Evolutionary conservation across 208 protist species (phyloP).

Genomic region (Trypanosoma caninum): DNA sequence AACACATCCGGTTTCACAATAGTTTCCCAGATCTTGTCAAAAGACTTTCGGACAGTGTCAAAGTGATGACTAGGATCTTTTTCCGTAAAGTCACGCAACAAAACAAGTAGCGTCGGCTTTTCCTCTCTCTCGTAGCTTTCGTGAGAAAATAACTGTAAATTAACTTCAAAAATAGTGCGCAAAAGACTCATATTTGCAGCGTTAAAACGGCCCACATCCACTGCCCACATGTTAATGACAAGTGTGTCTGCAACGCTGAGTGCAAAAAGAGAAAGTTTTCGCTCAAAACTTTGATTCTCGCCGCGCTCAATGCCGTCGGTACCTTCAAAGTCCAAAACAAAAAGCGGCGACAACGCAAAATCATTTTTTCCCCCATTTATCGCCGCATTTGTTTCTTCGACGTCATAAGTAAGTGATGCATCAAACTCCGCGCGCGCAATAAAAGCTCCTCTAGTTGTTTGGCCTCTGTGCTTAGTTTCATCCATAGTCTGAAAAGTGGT

Average conservation of each 20-base stretch:
- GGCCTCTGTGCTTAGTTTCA: constrained; percentile 73
- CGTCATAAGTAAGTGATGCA: neutral
- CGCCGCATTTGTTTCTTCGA: neutral
- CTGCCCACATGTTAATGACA: constrained; percentile 97
- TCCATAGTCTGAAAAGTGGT: constrained; percentile 95
- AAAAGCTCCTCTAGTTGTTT: constrained; percentile 96
- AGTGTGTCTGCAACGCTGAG: constrained; percentile 95
- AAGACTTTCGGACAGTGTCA: constrained; percentile 81
- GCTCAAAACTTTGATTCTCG: constrained; percentile 96
- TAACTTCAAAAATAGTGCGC: constrained; percentile 95
- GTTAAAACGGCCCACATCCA: constrained; percentile 95
- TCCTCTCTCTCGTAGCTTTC: constrained; percentile 67
- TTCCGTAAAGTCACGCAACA: constrained; percentile 94
- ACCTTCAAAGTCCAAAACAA: constrained; percentile 97
- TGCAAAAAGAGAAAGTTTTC: constrained; percentile 96
- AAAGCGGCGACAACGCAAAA: constrained; percentile 34
- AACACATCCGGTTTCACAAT: constrained; percentile 71
- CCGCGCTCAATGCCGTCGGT: constrained; percentile 96
- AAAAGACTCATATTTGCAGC: constrained; percentile 94
- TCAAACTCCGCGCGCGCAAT: constrained; percentile 40
- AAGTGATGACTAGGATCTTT: constrained; percentile 73
- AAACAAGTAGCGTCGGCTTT: constrained; percentile 96
- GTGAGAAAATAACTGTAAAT: constrained; percentile 94
- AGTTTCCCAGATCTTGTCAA: constrained; percentile 93
- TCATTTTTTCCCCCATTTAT: constrained; percentile 4